Conservation (phyloP, 768 basidiomycete species). For the Hypholoma sublateritium region DNA sequence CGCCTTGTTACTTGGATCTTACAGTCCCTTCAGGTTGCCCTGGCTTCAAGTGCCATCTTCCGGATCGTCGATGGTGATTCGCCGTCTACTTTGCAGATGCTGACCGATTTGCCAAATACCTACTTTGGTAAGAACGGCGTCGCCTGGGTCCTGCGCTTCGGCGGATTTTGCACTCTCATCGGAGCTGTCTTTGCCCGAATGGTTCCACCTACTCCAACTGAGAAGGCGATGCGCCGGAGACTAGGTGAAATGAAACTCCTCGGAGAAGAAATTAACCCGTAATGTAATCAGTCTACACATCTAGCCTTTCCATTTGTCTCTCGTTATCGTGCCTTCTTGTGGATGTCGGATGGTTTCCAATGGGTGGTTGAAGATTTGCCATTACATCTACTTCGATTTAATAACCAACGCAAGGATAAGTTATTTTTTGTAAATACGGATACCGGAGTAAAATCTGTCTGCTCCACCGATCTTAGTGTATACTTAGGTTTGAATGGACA, state of each 20-base stretch:
- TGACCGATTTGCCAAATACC: slow-evolving; percentile 47
- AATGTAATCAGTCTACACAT: slow-evolving; percentile 10
- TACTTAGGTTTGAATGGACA: not conserved
- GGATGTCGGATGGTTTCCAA: not conserved
- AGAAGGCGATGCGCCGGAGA: slow-evolving; percentile 84
- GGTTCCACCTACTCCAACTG: slow-evolving; percentile 88
- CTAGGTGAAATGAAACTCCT: slow-evolving; percentile 79
- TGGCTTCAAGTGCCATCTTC: slow-evolving; percentile 89
- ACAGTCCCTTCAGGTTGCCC: slow-evolving; percentile 60
- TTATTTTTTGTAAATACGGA: too few relatives aligned
- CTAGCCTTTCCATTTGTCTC: not conserved
- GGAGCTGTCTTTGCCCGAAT: slow-evolving; percentile 78
- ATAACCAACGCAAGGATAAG: too few relatives aligned
- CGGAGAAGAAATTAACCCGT: slow-evolving; percentile 57
- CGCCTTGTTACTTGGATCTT: slow-evolving; percentile 9
- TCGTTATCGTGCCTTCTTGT: not conserved
- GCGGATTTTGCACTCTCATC: slow-evolving; percentile 82
- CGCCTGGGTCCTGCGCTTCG: slow-evolving; percentile 92
- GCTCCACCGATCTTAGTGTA: not conserved
- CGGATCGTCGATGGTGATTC: slow-evolving; percentile 62
- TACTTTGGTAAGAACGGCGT: slow-evolving; percentile 88
- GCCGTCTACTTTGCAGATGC: slow-evolving; percentile 31
- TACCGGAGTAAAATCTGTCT: too few relatives aligned
- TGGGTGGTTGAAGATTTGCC: too few relatives aligned
- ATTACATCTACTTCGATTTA: too few relatives aligned